Conservation (phyloP, 495 filamentous ascomycete genomes). For the Astrothelium subdiscretum region DNA sequence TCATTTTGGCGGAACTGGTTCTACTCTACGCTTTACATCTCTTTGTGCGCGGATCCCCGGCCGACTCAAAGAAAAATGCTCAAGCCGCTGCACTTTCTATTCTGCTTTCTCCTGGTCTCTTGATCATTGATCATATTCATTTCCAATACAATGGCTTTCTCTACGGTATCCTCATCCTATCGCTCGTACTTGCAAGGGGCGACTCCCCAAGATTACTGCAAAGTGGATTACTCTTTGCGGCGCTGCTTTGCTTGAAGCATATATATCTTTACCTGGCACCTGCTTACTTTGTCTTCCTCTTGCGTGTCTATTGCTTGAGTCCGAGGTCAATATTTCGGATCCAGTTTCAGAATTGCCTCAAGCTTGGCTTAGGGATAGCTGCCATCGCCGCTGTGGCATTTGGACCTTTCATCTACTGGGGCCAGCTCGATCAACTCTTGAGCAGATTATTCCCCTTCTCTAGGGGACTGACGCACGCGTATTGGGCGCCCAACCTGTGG, state of each 20-base stretch:
- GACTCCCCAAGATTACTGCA: constrained; percentile 56
- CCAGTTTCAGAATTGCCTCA: constrained; percentile 63
- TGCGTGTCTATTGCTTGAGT: constrained; percentile 80
- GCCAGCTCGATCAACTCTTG: constrained; percentile 78
- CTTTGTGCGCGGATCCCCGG: constrained; percentile 53
- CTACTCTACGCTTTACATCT: constrained; percentile 73
- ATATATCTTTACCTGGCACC: constrained; percentile 96
- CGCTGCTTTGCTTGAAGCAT: constrained; percentile 85
- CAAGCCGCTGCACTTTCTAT: constrained; percentile 84
- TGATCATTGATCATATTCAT: constrained; percentile 98
- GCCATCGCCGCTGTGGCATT: constrained; percentile 74
- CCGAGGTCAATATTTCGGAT: constrained; percentile 64
- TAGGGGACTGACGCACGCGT: constrained; percentile 85
- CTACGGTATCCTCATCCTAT: constrained; percentile 79
- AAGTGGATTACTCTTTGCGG: constrained; percentile 74
- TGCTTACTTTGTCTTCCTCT: constrained; percentile 88
- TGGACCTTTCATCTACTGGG: constrained; percentile 75
- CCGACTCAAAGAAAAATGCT: constrained; percentile 56
- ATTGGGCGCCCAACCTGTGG: constrained; percentile 98
- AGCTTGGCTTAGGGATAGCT: constrained; percentile 63
- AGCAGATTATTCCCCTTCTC: constrained; percentile 88
- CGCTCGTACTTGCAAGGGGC: constrained; percentile 68
- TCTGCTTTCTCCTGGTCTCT: constrained; percentile 77
- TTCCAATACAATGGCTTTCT: constrained; percentile 99
- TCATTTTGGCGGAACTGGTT: constrained; percentile 77